Evolutionary conservation across 805 yeast genomes (phyloP), one percentile per base, ranked within the genome.

Genomic region (Metschnikowia arizonensis): DNA sequence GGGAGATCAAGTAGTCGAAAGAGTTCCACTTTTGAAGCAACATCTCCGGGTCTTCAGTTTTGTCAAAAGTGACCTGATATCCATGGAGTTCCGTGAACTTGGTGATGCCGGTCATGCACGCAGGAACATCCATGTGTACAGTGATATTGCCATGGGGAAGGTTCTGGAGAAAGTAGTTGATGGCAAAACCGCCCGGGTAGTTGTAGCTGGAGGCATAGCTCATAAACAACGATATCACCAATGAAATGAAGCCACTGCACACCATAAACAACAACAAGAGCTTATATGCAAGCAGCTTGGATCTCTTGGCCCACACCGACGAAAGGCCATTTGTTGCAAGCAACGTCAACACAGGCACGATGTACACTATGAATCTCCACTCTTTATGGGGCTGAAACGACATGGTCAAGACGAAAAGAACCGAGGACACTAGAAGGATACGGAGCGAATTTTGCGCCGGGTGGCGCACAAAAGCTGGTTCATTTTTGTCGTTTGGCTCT

Each of bases 341-440:
- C 15, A 84, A 55, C 0, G 84, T 79, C 47, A 88, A 61, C 0
- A 83, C 70, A 1, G 97, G 97, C 3, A 85, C 66, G 0, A 81
- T 68, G 62, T 90, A 91, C 14, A 84, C 69, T 33, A 91, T 80
- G 58, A 91, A 91, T 55, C 97, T 77, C 95, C 95, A 88, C 68
- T 91, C 98, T 61, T 91, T 91, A 57, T 91, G 97, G 2, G 93
- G 89, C 62, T 86, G 93, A 42, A 83, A 61, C 0, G 97, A 88
- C 76, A 89, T 74, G 4, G 79, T 56, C 1, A 68, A 49, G n/a
- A 89, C 72, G 58, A 70, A 90, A 12, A 77, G 41, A 1, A 82
- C 33, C 0, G 85, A 66, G 1, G 88, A 69, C 14, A 76, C 48
- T 1, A 77, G 70, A 23, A 82, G 57, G 5, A 81, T 63, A 33